Evolutionary conservation across 1,284 basidiomycete species (phyloP), one percentile per base, ranked within the genome.

Genomic region (Golubevia sp.): DNA sequence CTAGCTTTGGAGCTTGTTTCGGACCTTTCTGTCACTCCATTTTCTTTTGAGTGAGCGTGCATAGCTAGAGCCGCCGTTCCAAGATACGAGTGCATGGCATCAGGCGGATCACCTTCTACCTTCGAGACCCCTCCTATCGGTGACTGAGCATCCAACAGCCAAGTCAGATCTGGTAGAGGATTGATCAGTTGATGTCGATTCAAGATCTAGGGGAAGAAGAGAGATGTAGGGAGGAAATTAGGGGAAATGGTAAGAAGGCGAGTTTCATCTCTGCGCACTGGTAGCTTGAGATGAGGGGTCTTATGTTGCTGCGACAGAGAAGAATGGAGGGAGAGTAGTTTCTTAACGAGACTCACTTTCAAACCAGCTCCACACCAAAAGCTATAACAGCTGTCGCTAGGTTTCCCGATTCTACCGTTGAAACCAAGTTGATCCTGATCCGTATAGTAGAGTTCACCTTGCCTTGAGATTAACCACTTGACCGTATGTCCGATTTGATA

Each of bases 281-380:
- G n/a, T n/a, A n/a, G n/a, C n/a, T n/a, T n/a, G n/a, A n/a, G n/a
- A n/a, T n/a, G n/a, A n/a, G n/a, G n/a, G n/a, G n/a, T n/a, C n/a
- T n/a, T n/a, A n/a, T n/a, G n/a, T n/a, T n/a, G n/a, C n/a, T n/a
- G n/a, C n/a, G n/a, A n/a, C 27, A 27, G 38, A 20, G 5, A 38
- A 26, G 5, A 7, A 27, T 53, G 6, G 56, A 18, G 20, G 18
- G 48, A 53, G 52, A n/a, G 26, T n/a, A 7, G 24, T 27, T 30
- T 23, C 24, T 18, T 15, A 11, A 20, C 15, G 23, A 3, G 5
- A 20, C 59, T 68, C 54, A 65, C 66, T 7, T 54, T 27, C 0
- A 75, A 52, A 2, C 69, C 58, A 2, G 77, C 80, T 0, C 80
- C 80, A 57, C 74, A 76, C 80, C 80, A 82, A 38, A 82, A 82